Percentiles rank a stretch among this genome's conserved stretches.
These are phyloP conservation scores for Yarrowia sp. DNA, from an alignment of 805 yeast genomes.

Conservation along the genomic window DNA sequence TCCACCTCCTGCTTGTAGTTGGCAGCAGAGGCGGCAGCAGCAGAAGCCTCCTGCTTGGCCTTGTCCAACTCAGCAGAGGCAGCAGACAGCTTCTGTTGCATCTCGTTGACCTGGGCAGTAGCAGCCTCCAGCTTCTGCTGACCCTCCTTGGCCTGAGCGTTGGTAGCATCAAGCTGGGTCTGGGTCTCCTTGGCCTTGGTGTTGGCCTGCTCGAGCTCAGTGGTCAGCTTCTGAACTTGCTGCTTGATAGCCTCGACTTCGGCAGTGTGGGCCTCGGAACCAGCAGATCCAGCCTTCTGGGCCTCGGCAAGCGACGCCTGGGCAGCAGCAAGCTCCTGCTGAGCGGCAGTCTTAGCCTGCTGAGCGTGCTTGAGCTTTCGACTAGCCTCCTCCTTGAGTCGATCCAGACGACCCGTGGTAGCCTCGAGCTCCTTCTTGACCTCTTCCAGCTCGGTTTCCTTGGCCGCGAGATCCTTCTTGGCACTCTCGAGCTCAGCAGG, in stretches of 20 bases:
- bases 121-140: conserved; percentile 45
- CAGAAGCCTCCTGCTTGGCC: conserved; percentile 2
- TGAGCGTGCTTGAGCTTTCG: conserved; percentile 28
- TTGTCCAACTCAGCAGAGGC: conserved; percentile 16
- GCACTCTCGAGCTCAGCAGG: conserved; percentile 55
- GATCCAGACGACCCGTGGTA: conserved; percentile 7
- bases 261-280: neutral
- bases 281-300: conserved; percentile 5
- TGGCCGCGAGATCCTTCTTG: conserved; percentile 46
- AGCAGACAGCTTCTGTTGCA: conserved; percentile 40
- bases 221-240: conserved; percentile 2
- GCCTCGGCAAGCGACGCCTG: conserved; percentile 15
- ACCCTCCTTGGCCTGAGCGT: conserved; percentile 42
- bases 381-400: conserved; percentile 37
- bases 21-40: neutral
- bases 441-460: conserved; percentile 28
- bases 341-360: neutral
- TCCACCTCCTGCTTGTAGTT: neutral
- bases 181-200: conserved; percentile 39
- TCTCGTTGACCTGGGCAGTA: conserved; percentile 40
- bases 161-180: conserved; percentile 39
- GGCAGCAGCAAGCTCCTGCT: conserved; percentile 20
- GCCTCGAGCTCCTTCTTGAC: conserved; percentile 5
- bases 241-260: neutral
- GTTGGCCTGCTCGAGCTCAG: conserved; percentile 25